phyloP scores from a whole-genome alignment of 179 eudicot genomes.

The Camellia oleifera region DNA sequence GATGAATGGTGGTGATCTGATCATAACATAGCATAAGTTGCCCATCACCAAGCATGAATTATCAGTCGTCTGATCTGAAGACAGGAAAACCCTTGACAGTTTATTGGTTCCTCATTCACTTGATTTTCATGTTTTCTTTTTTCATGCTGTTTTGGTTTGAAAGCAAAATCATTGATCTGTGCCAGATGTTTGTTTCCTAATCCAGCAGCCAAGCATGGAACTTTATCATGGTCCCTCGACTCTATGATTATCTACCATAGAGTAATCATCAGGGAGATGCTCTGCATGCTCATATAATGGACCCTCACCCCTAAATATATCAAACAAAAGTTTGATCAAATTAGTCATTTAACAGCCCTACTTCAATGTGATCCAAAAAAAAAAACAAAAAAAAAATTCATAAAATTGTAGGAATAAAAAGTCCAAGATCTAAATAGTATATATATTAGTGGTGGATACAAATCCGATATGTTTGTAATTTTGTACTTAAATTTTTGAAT shows the following conservation, averaged over 20 bases:
- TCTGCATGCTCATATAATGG: not conserved
- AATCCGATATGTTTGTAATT: too few relatives aligned
- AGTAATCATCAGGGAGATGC: not conserved
- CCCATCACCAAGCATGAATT: slow-evolving; percentile 19
- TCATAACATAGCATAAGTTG: not conserved
- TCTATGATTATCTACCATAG: not conserved
- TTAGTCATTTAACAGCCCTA: too few relatives aligned
- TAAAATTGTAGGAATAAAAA: too few relatives aligned
- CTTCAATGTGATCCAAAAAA: not conserved
- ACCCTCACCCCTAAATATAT: not conserved
- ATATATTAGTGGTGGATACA: too few relatives aligned
- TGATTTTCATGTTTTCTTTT: slow-evolving; percentile 3
- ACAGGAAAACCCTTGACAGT: slow-evolving; percentile 12
- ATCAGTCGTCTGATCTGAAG: slow-evolving; percentile 20
- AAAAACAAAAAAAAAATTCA: too few relatives aligned
- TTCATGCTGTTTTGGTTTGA: not conserved
- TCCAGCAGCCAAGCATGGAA: slow-evolving; percentile 13
- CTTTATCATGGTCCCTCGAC: slow-evolving; percentile 5
- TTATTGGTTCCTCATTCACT: slow-evolving; percentile 11
- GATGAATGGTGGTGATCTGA: slow-evolving; percentile 9
- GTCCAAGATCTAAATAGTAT: too few relatives aligned
- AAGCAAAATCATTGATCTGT: slow-evolving; percentile 12
- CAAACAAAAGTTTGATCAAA: too few relatives aligned
- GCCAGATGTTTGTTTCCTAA: slow-evolving; percentile 14
- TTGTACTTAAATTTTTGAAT: too few relatives aligned